Evolutionary conservation across 2,329 filamentous ascomycete genomes (phyloP).

Genomic region (Alternaria triticimaculans): DNA sequence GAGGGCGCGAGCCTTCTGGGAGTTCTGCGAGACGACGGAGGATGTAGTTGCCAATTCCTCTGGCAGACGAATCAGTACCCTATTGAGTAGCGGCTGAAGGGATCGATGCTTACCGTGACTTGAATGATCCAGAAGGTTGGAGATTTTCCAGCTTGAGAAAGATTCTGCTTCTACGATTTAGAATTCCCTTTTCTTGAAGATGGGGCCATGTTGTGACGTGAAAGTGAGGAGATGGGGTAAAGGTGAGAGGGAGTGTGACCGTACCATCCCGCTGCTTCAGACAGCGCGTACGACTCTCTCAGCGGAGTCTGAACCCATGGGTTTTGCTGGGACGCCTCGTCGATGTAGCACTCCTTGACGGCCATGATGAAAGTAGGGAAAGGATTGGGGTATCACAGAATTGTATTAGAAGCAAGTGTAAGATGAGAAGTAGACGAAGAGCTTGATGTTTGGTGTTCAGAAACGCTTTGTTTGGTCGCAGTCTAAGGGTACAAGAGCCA

Average conservation of each 20-base stretch:
- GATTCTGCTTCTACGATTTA: conserved; percentile 67
- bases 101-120: conserved; percentile 61
- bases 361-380: conserved; percentile 29
- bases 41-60: conserved; percentile 75
- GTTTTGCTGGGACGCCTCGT: conserved; percentile 32
- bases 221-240: background rate
- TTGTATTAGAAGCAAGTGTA: conserved; percentile 3
- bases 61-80: conserved; percentile 20
- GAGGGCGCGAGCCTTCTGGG: conserved; percentile 47
- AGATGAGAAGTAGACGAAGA: background rate
- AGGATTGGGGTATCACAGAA: conserved; percentile 15
- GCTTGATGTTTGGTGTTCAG: background rate
- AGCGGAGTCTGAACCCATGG: conserved; percentile 76
- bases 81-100: background rate
- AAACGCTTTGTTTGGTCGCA: background rate
- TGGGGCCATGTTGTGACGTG: background rate
- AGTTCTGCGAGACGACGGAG: conserved; percentile 55
- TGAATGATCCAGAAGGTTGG: conserved; percentile 86
- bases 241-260: conserved; percentile 42
- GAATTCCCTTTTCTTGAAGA: conserved; percentile 33
- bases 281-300: conserved; percentile 70
- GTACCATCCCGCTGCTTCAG: conserved; percentile 74
- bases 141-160: conserved; percentile 86
- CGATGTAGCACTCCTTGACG: conserved; percentile 27
- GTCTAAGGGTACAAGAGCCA: conserved; percentile 5